Percentiles rank a stretch among this genome's conserved stretches.
Evolutionary conservation across 768 basidiomycete species (phyloP).

Genomic region (Boletellus emodensis): DNA sequence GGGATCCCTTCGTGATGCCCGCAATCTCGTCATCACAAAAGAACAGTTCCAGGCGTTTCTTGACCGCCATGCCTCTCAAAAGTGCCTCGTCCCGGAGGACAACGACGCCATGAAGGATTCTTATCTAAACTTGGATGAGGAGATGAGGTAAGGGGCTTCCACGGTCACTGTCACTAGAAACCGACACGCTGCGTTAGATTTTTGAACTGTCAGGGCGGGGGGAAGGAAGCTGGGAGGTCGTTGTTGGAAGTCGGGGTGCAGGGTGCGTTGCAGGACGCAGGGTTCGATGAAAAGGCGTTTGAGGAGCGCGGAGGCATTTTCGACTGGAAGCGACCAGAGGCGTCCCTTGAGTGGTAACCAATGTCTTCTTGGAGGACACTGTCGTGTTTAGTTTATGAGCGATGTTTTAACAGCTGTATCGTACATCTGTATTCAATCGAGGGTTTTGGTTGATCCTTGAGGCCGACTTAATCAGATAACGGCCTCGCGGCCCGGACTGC

Average conservation of each 20-base stretch:
- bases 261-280: conserved; percentile 31
- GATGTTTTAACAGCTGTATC: background rate
- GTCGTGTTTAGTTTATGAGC: background rate
- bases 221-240: conserved; percentile 23
- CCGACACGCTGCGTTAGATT: conserved; percentile 19
- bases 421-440: background rate
- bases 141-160: conserved; percentile 30
- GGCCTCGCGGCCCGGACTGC: background rate
- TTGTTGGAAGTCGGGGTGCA: conserved; percentile 35
- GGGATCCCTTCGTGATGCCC: conserved; percentile 32
- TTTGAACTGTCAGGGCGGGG: conserved; percentile 34
- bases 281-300: conserved; percentile 33
- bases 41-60: conserved; percentile 36
- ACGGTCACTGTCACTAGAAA: background rate
- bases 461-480: too few species aligned
- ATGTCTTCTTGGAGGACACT: background rate
- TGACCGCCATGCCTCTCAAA: conserved; percentile 29
- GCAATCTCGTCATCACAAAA: conserved; percentile 31
- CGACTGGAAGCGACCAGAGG: conserved; percentile 29
- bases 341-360: conserved; percentile 1
- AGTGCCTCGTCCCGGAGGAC: conserved; percentile 35
- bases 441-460: too few species aligned
- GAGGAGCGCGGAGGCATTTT: conserved; percentile 32
- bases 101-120: conserved; percentile 40
- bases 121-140: conserved; percentile 37